These are phyloP conservation scores for Ophiostoma novo-ulmi DNA, from an alignment of 2,329 filamentous ascomycete genomes.

Conservation along the genomic window DNA sequence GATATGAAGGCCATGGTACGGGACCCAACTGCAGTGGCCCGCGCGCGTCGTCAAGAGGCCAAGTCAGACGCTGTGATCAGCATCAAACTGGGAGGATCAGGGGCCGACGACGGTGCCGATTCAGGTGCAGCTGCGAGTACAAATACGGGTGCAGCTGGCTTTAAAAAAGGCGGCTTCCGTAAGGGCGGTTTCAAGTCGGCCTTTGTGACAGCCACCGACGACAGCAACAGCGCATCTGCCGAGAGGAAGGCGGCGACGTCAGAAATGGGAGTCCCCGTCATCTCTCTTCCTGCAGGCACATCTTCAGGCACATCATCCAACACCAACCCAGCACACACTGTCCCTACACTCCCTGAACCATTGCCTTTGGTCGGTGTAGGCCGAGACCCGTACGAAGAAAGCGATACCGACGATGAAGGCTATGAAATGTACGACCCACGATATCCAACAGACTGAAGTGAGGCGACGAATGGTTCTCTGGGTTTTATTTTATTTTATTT, in stretches of 20 bases:
- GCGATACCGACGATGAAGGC: conserved; percentile 64
- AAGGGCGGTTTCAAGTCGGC: conserved; percentile 79
- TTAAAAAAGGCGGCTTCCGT: conserved; percentile 61
- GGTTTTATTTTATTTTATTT: background rate
- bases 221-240: conserved; percentile 27
- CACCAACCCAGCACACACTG: background rate
- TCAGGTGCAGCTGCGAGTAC: background rate
- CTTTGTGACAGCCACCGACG: conserved; percentile 50
- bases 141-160: conserved; percentile 45
- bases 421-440: conserved; percentile 64
- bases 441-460: conserved; percentile 53
- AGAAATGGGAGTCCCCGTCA: background rate
- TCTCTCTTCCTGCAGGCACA: background rate
- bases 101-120: conserved; percentile 23
- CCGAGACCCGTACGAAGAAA: conserved; percentile 38
- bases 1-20: conserved; percentile 82
- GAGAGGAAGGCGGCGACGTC: background rate
- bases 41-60: conserved; percentile 64
- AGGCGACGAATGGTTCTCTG: background rate
- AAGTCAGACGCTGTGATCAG: conserved; percentile 64
- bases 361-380: background rate
- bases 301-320: background rate
- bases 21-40: conserved; percentile 60
- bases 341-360: background rate
- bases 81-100: conserved; percentile 53